Conservation (phyloP, 2,329 filamentous ascomycete genomes). For the Microcyclospora tardicrescens region DNA sequence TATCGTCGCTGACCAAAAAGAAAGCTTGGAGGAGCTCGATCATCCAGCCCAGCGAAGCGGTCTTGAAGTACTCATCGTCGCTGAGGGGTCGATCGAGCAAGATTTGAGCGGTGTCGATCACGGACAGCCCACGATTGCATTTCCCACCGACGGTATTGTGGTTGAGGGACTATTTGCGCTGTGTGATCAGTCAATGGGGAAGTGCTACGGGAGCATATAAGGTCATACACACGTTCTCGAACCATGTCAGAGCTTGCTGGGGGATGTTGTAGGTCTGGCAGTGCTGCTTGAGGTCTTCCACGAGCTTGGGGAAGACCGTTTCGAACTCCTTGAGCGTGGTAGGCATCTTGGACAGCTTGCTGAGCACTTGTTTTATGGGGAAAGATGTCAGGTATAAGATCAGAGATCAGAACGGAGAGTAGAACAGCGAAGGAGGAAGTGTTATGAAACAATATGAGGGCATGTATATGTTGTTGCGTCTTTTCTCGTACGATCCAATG, state of each 20-base stretch:
- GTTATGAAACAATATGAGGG: too few species aligned
- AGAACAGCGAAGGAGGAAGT: too few species aligned
- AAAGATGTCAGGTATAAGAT: too few species aligned
- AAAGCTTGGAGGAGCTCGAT: constrained; percentile 97
- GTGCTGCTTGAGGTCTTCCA: constrained; percentile 67
- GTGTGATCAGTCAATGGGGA: constrained; percentile 11
- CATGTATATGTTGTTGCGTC: too few species aligned
- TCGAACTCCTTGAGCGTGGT: constrained; percentile 80
- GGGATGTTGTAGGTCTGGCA: constrained; percentile 74
- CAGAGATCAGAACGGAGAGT: too few species aligned
- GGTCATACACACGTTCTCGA: constrained; percentile 51
- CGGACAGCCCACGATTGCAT: constrained; percentile 97
- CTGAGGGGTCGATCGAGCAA: constrained; percentile 60
- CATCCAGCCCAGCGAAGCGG: constrained; percentile 87
- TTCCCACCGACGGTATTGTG: constrained; percentile 87
- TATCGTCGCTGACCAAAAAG: constrained; percentile 97
- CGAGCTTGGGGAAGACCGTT: constrained; percentile 73
- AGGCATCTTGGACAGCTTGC: constrained; percentile 39
- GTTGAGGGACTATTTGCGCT: constrained; percentile 53
- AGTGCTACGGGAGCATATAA: not conserved
- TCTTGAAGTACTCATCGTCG: constrained; percentile 74
- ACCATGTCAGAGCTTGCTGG: constrained; percentile 70
- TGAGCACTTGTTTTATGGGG: not conserved
- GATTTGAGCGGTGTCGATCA: constrained; percentile 77
- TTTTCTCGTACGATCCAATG: too few species aligned